Evolutionary conservation across 1,284 basidiomycete genomes (phyloP).

Genomic region (Cutaneotrichosporon daszewskae): DNA sequence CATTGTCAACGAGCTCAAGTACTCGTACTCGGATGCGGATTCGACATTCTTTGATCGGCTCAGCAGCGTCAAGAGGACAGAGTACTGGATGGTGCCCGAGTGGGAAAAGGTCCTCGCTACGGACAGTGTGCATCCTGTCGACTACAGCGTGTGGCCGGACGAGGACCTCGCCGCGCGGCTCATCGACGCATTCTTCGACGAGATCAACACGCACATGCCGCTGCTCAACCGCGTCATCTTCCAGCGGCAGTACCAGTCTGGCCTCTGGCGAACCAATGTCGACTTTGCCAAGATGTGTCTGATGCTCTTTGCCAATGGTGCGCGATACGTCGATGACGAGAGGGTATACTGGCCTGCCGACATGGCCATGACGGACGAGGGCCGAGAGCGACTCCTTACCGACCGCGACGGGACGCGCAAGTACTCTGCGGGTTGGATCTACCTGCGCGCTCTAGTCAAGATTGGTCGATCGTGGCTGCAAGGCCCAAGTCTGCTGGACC

Average conservation of each 20-base stretch:
- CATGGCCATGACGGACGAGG: slow-evolving; percentile 39
- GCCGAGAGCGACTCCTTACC: slow-evolving; percentile 28
- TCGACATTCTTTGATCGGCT: slow-evolving; percentile 29
- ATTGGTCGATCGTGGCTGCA: slow-evolving; percentile 54
- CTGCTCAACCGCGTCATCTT: slow-evolving; percentile 75
- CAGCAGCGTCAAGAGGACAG: slow-evolving; percentile 27
- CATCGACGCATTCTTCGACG: slow-evolving; percentile 63
- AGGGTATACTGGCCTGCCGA: slow-evolving; percentile 53
- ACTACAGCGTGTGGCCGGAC: slow-evolving; percentile 42
- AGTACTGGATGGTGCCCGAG: slow-evolving; percentile 45
- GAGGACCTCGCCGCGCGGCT: slow-evolving; percentile 58
- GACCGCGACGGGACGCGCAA: slow-evolving; percentile 39
- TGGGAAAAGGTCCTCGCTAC: slow-evolving; percentile 45
- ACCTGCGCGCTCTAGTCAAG: slow-evolving; percentile 60
- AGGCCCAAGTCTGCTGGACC: slow-evolving; percentile 63
- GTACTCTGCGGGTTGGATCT: slow-evolving; percentile 68
- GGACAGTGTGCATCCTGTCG: slow-evolving; percentile 31
- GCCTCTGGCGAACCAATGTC: slow-evolving; percentile 56
- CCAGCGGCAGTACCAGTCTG: slow-evolving; percentile 56
- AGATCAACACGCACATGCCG: slow-evolving; percentile 60
- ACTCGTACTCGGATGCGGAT: slow-evolving; percentile 40
- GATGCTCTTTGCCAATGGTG: slow-evolving; percentile 67
- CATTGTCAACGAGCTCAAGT: slow-evolving; percentile 61
- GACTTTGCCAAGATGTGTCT: slow-evolving; percentile 65
- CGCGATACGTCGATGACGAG: slow-evolving; percentile 61